Evolutionary conservation across 2,329 filamentous ascomycete species (phyloP), one percentile per base, ranked within the genome.

Genomic region (Eutypa lata): DNA sequence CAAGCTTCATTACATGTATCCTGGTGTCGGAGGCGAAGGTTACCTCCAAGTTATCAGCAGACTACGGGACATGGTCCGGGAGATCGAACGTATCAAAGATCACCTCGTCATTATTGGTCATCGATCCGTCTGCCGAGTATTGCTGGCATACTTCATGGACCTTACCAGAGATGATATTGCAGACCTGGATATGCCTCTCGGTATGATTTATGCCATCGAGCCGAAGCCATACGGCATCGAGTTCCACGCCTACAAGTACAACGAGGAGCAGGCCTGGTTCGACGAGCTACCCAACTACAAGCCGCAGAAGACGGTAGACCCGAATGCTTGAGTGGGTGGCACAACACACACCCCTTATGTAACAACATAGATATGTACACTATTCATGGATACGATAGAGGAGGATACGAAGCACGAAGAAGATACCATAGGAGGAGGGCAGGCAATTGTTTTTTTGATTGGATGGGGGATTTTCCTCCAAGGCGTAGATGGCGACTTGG

Each of bases 181-280:
- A 13, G 91, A 97, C 63, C 82, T 99, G 56, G 93, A 97, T 66
- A 90, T 97, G 45, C 94, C 94, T 0, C 77, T 99, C 47, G 94
- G 94, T 18, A 92, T 96, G 78, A 79, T 97, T 7, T 99, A 96
- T 70, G 90, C 91, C 61, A 88, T 99, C 47, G 93, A 99, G 72
- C 94, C 94, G 33, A 97, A 97, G 78, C 94, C 94, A 1, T 99
- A 99, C 61, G 94, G 94, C 14, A 92, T 97, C 53, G 93, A 96
- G 56, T 97, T 97, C 76, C 93, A 96, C 69, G 93, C 91, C 0
- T 99, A 96, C 77, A 84, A 86, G 56, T 99, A 96, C 75, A 90
- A 96, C 67, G 83, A 90, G 57, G 77, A 80, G 3, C 82, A 76
- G 19, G 85, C 88, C 57, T 91, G 87, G 81, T 99, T 99, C 64